Percentiles rank a stretch among this genome's conserved stretches.
These are phyloP conservation scores for Sindora glabra DNA, from an alignment of 306 rosid species.

Conservation along the genomic window DNA sequence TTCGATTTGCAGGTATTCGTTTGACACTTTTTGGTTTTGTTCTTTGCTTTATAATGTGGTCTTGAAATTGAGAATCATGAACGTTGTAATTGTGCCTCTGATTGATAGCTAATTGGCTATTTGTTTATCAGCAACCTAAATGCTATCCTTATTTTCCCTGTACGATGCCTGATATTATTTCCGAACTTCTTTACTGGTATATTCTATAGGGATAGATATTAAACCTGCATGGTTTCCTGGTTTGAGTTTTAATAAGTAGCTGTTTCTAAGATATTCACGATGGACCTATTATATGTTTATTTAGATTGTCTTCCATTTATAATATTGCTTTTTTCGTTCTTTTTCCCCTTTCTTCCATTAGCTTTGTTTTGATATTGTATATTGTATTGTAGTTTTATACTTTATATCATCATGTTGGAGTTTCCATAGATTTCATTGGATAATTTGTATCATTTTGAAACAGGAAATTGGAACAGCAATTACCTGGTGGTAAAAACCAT, in stretches of 20 bases:
- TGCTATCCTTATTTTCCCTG: too few relatives aligned
- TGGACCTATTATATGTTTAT: not conserved
- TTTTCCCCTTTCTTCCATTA: not conserved
- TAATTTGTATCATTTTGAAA: not conserved
- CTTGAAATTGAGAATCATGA: not conserved
- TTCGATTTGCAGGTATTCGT: conserved; percentile 60
- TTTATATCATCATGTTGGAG: too few relatives aligned
- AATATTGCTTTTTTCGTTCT: too few relatives aligned
- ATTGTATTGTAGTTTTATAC: too few relatives aligned
- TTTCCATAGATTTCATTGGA: not conserved
- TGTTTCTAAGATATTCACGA: not conserved
- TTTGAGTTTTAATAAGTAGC: not conserved
- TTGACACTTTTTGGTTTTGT: not conserved
- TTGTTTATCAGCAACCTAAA: not conserved
- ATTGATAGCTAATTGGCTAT: not conserved
- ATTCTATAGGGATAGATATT: not conserved
- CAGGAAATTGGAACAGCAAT: conserved; percentile 75
- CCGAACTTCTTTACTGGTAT: not conserved
- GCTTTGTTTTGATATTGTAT: not conserved
- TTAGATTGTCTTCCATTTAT: not conserved
- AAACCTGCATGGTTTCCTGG: not conserved
- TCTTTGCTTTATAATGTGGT: not conserved
- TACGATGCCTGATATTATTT: not conserved
- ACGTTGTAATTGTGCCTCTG: not conserved
- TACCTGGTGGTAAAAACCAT: conserved; percentile 69